phyloP scores from a whole-genome alignment of 345 rosid species.

The Populus tremula region DNA sequence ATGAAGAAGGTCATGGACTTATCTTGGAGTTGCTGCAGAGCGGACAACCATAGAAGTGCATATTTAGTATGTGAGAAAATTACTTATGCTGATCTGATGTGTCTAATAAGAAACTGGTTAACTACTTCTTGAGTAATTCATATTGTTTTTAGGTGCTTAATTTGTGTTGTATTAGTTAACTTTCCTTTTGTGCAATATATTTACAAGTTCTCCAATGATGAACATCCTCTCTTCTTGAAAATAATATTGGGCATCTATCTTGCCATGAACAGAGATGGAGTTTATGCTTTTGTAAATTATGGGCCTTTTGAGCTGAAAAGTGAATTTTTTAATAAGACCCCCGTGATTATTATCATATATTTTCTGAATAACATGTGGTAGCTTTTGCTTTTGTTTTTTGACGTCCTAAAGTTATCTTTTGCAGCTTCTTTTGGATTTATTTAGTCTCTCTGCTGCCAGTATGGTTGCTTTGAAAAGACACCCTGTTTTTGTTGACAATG shows the following conservation, averaged over 20 bases:
- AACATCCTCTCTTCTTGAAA: not conserved
- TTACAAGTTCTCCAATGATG: not conserved
- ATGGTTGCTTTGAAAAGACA: slow-evolving; percentile 48
- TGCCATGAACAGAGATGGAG: not conserved
- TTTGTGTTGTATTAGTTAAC: not conserved
- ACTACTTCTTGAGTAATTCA: not conserved
- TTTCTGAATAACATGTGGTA: not conserved
- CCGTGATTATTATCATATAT: not conserved
- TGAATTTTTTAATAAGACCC: not conserved
- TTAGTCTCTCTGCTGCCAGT: slow-evolving; percentile 56
- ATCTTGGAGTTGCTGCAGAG: too few relatives aligned
- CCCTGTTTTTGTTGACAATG: slow-evolving; percentile 31
- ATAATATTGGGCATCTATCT: not conserved
- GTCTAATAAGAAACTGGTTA: not conserved
- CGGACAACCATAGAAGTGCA: too few relatives aligned
- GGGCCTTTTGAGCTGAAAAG: not conserved
- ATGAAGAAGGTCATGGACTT: not conserved
- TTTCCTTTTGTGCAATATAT: not conserved
- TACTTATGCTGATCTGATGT: not conserved
- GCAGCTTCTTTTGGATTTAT: slow-evolving; percentile 76
- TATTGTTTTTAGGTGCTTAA: not conserved
- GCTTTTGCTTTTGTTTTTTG: not conserved
- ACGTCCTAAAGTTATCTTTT: slow-evolving; percentile 15
- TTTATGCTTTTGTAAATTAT: not conserved
- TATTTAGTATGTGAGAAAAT: too few relatives aligned